phyloP scores from a whole-genome alignment of 2,329 filamentous ascomycete species.

The Bipolaris bicolor region DNA sequence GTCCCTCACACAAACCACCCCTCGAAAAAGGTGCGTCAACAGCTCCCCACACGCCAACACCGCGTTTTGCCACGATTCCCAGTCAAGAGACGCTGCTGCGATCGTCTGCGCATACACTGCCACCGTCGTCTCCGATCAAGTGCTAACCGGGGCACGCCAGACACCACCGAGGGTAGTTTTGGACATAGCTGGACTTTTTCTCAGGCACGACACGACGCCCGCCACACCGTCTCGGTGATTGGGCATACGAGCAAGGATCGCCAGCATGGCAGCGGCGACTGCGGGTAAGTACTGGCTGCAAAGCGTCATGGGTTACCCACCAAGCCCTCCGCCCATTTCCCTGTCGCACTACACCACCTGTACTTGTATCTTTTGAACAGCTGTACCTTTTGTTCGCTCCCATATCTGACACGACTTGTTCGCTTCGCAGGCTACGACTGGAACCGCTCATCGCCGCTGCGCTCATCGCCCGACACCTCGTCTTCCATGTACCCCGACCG shows the following conservation, averaged over 20 bases:
- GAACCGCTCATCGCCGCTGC: slow-evolving; percentile 49
- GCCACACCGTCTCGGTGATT: slow-evolving; percentile 23
- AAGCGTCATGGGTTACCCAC: slow-evolving; percentile 28
- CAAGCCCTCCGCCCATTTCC: slow-evolving; percentile 28
- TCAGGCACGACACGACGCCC: slow-evolving; percentile 14
- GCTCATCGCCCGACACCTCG: slow-evolving; percentile 68
- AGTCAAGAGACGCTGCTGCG: neutral
- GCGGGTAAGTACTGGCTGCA: slow-evolving; percentile 46
- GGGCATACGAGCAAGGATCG: slow-evolving; percentile 30
- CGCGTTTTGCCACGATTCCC: neutral
- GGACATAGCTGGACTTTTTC: slow-evolving; percentile 13
- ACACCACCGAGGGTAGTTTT: slow-evolving; percentile 18
- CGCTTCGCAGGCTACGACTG: slow-evolving; percentile 50
- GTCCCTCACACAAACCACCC: slow-evolving; percentile 32
- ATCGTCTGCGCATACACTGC: neutral
- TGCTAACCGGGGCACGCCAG: slow-evolving; percentile 28
- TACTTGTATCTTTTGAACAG: slow-evolving; percentile 21
- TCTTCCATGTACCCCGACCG: slow-evolving; percentile 86
- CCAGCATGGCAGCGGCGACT: slow-evolving; percentile 51
- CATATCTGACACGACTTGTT: slow-evolving; percentile 45
- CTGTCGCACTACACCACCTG: slow-evolving; percentile 33
- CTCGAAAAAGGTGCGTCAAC: slow-evolving; percentile 41
- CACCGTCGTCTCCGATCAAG: slow-evolving; percentile 4
- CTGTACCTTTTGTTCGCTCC: slow-evolving; percentile 32
- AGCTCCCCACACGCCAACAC: slow-evolving; percentile 21